These are phyloP conservation scores for Malassezia slooffiae DNA, from an alignment of 1,284 basidiomycete species.

Conservation along the genomic window DNA sequence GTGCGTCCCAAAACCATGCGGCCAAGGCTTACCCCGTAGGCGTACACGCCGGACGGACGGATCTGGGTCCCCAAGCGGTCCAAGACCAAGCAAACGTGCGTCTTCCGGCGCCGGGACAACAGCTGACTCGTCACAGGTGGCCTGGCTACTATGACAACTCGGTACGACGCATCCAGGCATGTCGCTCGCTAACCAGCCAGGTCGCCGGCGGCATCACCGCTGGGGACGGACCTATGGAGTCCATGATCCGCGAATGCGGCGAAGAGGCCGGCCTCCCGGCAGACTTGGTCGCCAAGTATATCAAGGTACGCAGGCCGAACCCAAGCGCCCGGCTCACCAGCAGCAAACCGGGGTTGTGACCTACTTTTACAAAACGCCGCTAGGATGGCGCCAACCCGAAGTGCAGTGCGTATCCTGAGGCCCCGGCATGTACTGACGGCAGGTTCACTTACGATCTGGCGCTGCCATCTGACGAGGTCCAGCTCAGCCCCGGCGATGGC, in stretches of 20 bases:
- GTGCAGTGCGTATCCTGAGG: constrained; percentile 24
- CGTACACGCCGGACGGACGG: constrained; percentile 40
- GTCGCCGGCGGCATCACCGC: constrained; percentile 55
- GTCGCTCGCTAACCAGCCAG: constrained; percentile 45
- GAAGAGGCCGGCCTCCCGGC: constrained; percentile 76
- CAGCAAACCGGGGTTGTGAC: constrained; percentile 41
- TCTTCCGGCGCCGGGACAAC: constrained; percentile 14
- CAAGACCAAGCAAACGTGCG: constrained; percentile 72
- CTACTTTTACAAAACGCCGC: constrained; percentile 55
- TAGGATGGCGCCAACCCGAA: constrained; percentile 44
- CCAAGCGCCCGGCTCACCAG: constrained; percentile 58
- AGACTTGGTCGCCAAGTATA: constrained; percentile 54
- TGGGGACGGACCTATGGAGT: constrained; percentile 63
- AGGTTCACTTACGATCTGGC: constrained; percentile 47
- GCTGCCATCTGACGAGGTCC: constrained; percentile 46
- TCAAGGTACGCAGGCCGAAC: constrained; percentile 52
- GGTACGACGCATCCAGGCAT: constrained; percentile 1
- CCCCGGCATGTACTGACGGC: background rate
- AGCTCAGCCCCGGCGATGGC: constrained; percentile 69
- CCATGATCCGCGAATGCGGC: constrained; percentile 78
- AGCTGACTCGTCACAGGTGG: no score
- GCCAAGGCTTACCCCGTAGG: constrained; percentile 12
- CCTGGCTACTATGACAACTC: constrained; percentile 37
- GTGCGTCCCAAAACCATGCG: constrained; percentile 32
- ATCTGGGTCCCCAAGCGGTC: constrained; percentile 83